Percentiles rank a stretch among this genome's conserved stretches.
These are phyloP conservation scores for Leccinum olivaceopallidum DNA, from an alignment of 768 basidiomycete genomes.

Conservation along the genomic window DNA sequence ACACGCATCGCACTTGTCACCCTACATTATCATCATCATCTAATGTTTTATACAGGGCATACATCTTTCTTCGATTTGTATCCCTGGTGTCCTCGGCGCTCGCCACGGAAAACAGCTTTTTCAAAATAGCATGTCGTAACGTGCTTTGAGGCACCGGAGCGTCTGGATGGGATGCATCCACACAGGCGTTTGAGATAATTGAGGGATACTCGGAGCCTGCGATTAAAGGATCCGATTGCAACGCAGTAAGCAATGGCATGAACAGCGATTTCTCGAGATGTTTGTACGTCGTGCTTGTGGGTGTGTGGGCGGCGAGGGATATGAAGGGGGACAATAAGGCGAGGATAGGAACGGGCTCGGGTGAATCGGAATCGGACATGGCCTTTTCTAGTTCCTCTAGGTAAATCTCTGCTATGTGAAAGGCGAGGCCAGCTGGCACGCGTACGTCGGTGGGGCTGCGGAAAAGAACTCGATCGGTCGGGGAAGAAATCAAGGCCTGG, in stretches of 20 bases:
- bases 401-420: slow-evolving; percentile 89
- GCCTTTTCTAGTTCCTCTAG: slow-evolving; percentile 85
- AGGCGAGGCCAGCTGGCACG: slow-evolving; percentile 76
- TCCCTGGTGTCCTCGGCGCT: slow-evolving; percentile 74
- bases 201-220: slow-evolving; percentile 38
- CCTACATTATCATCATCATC: slow-evolving; percentile 42
- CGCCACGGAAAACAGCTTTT: slow-evolving; percentile 70
- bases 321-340: slow-evolving; percentile 71
- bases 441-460: slow-evolving; percentile 66
- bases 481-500: neutral
- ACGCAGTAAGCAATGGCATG: slow-evolving; percentile 62
- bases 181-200: slow-evolving; percentile 55
- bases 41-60: slow-evolving; percentile 70
- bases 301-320: slow-evolving; percentile 66
- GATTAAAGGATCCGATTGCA: slow-evolving; percentile 47
- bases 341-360: slow-evolving; percentile 49
- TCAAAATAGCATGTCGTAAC: slow-evolving; percentile 59
- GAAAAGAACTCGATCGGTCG: slow-evolving; percentile 6
- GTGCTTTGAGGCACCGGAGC: slow-evolving; percentile 34
- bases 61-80: slow-evolving; percentile 80
- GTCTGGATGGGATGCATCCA: slow-evolving; percentile 41
- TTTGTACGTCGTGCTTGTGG: slow-evolving; percentile 62
- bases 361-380: slow-evolving; percentile 31
- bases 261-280: slow-evolving; percentile 71
- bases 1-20: slow-evolving; percentile 10